Conservation (phyloP, 805 yeast genomes). For the Starmerella bombicola region DNA sequence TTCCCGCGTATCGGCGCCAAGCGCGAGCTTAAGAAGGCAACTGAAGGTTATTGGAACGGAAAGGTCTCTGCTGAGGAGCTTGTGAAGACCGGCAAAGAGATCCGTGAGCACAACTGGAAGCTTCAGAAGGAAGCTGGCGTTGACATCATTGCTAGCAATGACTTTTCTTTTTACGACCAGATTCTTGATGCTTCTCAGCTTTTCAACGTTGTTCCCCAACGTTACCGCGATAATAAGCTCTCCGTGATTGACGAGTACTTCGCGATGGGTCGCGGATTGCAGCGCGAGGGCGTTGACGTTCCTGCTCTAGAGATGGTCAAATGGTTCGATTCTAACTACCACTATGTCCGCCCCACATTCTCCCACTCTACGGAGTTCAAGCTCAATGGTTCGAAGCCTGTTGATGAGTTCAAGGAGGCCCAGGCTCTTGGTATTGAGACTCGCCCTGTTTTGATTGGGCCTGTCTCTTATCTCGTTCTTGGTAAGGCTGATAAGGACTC, state of each 20-base stretch:
- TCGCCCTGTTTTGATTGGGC: constrained; percentile 95
- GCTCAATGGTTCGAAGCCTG: constrained; percentile 92
- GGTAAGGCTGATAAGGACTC: constrained; percentile 99
- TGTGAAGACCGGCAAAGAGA: constrained; percentile 82
- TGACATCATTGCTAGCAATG: constrained; percentile 92
- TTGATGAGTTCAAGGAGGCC: constrained; percentile 95
- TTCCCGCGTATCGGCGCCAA: constrained; percentile 99
- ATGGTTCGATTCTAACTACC: constrained; percentile 99
- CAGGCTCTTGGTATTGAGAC: constrained; percentile 91
- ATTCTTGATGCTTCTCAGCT: constrained; percentile 82
- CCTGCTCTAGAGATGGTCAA: constrained; percentile 98
- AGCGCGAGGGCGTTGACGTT: constrained; percentile 93
- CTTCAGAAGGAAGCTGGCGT: constrained; percentile 95
- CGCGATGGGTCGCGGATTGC: constrained; percentile 99
- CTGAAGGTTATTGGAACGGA: constrained; percentile 98
- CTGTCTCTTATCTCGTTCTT: constrained; percentile 83
- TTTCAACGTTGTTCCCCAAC: constrained; percentile 92
- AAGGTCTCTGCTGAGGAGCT: constrained; percentile 79
- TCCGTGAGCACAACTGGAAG: constrained; percentile 95
- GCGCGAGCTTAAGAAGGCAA: constrained; percentile 97
- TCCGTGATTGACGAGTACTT: constrained; percentile 83
- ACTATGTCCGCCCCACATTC: constrained; percentile 98
- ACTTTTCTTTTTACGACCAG: constrained; percentile 96
- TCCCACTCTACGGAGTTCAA: constrained; percentile 90
- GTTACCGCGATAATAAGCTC: constrained; percentile 86